Evolutionary conservation across 140 eudicot species (phyloP).

Genomic region (Stevia rebaudiana): DNA sequence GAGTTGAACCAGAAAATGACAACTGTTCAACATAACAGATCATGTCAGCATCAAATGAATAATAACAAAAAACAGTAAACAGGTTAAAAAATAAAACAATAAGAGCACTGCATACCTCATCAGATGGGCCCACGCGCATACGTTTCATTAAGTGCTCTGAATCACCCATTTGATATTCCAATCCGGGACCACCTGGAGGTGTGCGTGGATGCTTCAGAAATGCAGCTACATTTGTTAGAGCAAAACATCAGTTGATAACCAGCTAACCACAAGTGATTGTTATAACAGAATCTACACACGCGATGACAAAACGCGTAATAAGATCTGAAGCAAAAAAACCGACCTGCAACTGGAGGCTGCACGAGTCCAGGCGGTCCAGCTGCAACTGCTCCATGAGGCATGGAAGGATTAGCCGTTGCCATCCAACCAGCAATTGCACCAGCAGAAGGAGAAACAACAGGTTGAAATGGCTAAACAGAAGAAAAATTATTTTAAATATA

Average conservation of each 20-base stretch:
- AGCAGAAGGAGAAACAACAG: conserved; percentile 74
- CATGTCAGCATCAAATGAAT: conserved; percentile 11
- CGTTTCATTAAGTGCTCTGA: conserved; percentile 84
- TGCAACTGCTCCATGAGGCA: conserved; percentile 47
- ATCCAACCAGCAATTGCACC: conserved; percentile 87
- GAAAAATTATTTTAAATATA: background rate
- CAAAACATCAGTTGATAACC: background rate
- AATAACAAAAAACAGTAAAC: background rate
- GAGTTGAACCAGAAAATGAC: conserved; percentile 68
- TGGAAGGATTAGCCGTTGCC: conserved; percentile 60
- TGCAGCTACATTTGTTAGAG: background rate
- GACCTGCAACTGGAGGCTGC: conserved; percentile 64
- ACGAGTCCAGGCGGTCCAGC: conserved; percentile 74
- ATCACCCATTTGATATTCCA: conserved; percentile 77
- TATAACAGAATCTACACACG: background rate
- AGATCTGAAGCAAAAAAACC: conserved; percentile 5
- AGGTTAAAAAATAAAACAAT: too few relatives aligned
- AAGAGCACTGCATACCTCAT: conserved; percentile 47
- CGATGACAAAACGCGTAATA: background rate
- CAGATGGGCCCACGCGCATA: conserved; percentile 64
- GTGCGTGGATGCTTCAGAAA: background rate
- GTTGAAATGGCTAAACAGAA: conserved; percentile 65
- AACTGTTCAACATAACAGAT: conserved; percentile 33
- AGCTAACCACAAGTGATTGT: background rate
- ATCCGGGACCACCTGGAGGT: conserved; percentile 32